Percentiles rank a stretch among this genome's conserved stretches.
Evolutionary conservation across 2,329 filamentous ascomycete species (phyloP).

Genomic region (Pleomassaria siparia): DNA sequence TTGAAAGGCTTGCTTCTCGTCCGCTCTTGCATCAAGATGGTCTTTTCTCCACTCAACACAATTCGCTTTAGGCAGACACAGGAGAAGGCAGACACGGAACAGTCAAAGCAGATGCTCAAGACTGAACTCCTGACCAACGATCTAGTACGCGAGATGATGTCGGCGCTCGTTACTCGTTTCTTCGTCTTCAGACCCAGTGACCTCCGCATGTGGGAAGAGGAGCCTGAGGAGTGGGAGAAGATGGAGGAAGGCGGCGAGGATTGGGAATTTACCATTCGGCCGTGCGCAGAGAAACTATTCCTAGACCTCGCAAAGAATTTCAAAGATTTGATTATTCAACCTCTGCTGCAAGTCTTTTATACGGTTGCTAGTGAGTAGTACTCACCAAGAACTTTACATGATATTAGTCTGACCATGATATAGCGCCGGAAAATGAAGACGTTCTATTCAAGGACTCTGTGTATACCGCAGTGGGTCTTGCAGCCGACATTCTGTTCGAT

Average conservation of each 20-base stretch:
- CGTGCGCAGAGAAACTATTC: slow-evolving; percentile 92
- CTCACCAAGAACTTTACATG: not conserved
- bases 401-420: slow-evolving; percentile 21
- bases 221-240: slow-evolving; percentile 93
- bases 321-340: slow-evolving; percentile 77
- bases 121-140: slow-evolving; percentile 72
- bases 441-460: slow-evolving; percentile 89
- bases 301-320: slow-evolving; percentile 87
- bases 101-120: slow-evolving; percentile 70
- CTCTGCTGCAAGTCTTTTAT: slow-evolving; percentile 80
- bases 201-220: slow-evolving; percentile 88
- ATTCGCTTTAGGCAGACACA: slow-evolving; percentile 80
- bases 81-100: slow-evolving; percentile 73
- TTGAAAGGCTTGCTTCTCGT: slow-evolving; percentile 82
- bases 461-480: slow-evolving; percentile 87
- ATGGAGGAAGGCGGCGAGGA: slow-evolving; percentile 78
- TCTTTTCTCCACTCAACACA: slow-evolving; percentile 75
- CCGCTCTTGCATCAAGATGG: slow-evolving; percentile 80
- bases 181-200: slow-evolving; percentile 86
- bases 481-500: slow-evolving; percentile 73
- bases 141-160: slow-evolving; percentile 79
- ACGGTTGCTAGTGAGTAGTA: slow-evolving; percentile 65
- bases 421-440: slow-evolving; percentile 62
- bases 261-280: slow-evolving; percentile 89
- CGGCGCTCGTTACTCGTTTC: slow-evolving; percentile 80